Evolutionary conservation across 208 protist genomes (phyloP), one percentile per base, ranked within the genome.

Genomic region (Plasmodiophora brassicae): DNA sequence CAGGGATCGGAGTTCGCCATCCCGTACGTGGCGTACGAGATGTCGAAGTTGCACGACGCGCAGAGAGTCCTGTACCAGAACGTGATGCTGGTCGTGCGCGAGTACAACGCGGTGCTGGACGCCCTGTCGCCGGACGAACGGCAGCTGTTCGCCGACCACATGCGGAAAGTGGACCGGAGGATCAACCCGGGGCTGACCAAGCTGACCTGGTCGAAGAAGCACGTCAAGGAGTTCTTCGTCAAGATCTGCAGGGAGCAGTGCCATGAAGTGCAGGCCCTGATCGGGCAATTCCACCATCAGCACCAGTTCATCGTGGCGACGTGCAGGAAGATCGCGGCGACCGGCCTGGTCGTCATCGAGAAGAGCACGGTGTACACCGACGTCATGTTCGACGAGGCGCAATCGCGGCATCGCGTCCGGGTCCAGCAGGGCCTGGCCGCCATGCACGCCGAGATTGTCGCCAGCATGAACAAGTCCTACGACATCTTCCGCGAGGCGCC

Each of bases 1-100:
- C n/a, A n/a, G n/a, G n/a, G n/a, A n/a, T n/a, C n/a, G n/a, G 65
- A 95, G 45, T 95, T 97, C 91, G 85, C 93, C 10, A 92, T 98
- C 28, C 96, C 96, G 44, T 72, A 93, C 0, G 90, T 93, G 46
- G 93, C 96, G 32, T 46, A 90, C 39, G 96, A 98, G 78, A 95
- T 98, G 71, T 93, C 94, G 60, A 89, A 90, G 38, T 93, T 95
- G 53, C 93, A 96, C 88, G 96, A 98, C 84, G 90, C 95, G 0
- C 93, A 98, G 85, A 94, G 96, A 32, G 88, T 97, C n/a, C 96
- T 98, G 78, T 94, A 96, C 46, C 96, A 98, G 92, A 97, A 97
- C 91, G 96, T 98, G n/a, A 91, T 95, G 5, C 85, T 97, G 25
- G 96, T 96, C 36, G 96, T 97, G 5, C 95, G 96, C 35, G 95